Conservation (phyloP, 208 protist species). For the Crithidia sp. region DNA sequence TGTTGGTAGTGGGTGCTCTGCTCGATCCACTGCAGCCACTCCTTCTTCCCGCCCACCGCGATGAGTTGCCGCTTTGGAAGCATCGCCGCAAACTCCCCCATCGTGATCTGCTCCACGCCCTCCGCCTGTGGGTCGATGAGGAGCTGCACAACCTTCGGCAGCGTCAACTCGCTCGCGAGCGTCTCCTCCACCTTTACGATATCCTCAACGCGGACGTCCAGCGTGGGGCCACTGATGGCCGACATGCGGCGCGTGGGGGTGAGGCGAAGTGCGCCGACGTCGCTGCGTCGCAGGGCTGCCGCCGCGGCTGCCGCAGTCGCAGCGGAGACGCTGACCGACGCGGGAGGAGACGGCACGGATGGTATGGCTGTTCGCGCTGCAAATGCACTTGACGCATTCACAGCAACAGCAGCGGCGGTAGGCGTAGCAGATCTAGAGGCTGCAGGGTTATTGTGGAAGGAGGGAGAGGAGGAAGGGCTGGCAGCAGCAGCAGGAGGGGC, state of each 20-base stretch:
- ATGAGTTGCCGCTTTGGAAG: constrained; percentile 76
- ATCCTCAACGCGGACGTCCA: constrained; percentile 76
- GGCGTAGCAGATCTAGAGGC: too few relatives aligned
- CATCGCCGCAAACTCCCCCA: constrained; percentile 79
- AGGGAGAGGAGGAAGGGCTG: too few relatives aligned
- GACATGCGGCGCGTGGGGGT: constrained; percentile 38
- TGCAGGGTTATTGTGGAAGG: too few relatives aligned
- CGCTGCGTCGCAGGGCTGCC: constrained; percentile 2
- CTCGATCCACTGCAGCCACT: constrained; percentile 79
- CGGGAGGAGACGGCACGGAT: neutral
- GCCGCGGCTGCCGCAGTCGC: constrained; percentile 9
- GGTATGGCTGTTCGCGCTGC: constrained; percentile 3
- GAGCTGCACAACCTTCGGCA: constrained; percentile 73
- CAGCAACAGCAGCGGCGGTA: neutral
- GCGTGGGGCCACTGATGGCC: constrained; percentile 35
- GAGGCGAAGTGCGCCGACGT: constrained; percentile 27
- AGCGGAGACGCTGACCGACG: neutral
- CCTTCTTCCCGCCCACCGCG: constrained; percentile 59
- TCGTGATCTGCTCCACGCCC: constrained; percentile 70
- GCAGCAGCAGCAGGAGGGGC: too few relatives aligned
- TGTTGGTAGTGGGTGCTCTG: constrained; percentile 79
- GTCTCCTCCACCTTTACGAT: constrained; percentile 67
- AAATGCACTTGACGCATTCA: neutral
- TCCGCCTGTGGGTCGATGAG: constrained; percentile 79
- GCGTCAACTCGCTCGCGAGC: constrained; percentile 48